phyloP scores from a whole-genome alignment of 495 filamentous ascomycete genomes.

The Neohortaea acidophila region DNA sequence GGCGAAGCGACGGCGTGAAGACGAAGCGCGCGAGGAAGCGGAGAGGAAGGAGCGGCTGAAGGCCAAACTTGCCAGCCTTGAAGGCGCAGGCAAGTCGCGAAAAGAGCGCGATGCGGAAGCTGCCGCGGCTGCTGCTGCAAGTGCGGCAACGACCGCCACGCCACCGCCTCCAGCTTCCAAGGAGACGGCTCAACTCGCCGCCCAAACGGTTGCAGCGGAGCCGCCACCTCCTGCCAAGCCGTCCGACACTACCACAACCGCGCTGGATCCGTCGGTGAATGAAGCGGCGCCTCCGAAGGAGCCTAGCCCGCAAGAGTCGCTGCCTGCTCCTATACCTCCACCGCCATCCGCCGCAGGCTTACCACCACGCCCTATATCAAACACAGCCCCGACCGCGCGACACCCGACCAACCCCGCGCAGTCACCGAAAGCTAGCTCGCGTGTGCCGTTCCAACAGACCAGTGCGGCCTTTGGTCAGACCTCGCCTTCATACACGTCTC shows the following conservation, averaged over 20 bases:
- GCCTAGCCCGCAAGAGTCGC: background rate
- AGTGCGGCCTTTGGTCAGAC: constrained; percentile 4
- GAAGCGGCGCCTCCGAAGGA: background rate
- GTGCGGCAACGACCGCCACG: background rate
- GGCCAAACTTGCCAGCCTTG: constrained; percentile 66
- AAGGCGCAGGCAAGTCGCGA: constrained; percentile 46
- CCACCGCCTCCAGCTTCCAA: background rate
- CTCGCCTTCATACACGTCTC: constrained; percentile 11
- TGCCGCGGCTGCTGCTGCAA: constrained; percentile 15
- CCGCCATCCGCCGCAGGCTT: background rate
- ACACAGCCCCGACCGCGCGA: constrained; percentile 1
- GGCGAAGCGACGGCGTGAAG: constrained; percentile 63
- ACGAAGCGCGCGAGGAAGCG: constrained; percentile 68
- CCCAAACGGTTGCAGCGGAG: constrained; percentile 20
- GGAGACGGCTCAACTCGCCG: constrained; percentile 1
- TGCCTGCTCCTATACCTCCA: constrained; percentile 11
- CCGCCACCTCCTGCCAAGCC: constrained; percentile 15
- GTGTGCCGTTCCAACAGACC: constrained; percentile 7
- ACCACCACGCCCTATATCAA: background rate
- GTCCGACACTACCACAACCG: background rate
- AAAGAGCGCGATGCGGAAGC: constrained; percentile 29
- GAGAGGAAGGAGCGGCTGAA: constrained; percentile 68
- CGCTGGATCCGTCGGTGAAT: background rate
- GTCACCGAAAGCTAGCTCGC: constrained; percentile 8
- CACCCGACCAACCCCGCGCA: constrained; percentile 2